Percentiles rank a stretch among this genome's conserved stretches.
phyloP scores from a whole-genome alignment of 2,329 filamentous ascomycete species.

The Trichoderma sp. region DNA sequence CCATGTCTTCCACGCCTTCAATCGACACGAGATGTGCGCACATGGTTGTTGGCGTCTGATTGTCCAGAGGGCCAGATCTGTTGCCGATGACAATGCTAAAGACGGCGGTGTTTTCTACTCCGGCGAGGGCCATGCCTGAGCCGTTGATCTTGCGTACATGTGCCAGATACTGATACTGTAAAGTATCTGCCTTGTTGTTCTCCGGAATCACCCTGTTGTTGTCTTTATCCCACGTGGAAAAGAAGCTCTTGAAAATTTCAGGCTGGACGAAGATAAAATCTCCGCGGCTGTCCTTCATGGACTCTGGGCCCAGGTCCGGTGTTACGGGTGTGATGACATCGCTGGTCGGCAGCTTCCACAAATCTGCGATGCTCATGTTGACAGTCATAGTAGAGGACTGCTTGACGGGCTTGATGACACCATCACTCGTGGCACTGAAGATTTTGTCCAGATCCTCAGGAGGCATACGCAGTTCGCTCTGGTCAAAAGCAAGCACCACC shows the following conservation, averaged over 20 bases:
- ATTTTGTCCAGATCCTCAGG: neutral
- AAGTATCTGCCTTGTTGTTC: neutral
- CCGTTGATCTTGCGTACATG: neutral
- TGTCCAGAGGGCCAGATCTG: neutral
- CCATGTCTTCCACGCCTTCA: neutral
- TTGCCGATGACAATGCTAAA: neutral
- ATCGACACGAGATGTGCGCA: neutral
- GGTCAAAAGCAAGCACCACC: neutral
- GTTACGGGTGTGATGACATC: neutral
- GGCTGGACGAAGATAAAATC: neutral
- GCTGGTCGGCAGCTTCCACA: neutral
- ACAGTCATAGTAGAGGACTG: neutral
- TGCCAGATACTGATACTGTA: neutral
- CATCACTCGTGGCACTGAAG: neutral
- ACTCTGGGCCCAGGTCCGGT: neutral
- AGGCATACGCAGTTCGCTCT: neutral
- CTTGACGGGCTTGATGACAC: neutral
- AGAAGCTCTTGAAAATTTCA: neutral
- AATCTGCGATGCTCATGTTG: neutral
- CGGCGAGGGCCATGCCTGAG: neutral
- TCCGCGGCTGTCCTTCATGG: neutral
- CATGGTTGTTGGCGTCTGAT: neutral
- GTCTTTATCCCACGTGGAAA: neutral
- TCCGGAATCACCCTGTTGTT: neutral
- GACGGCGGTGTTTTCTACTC: neutral